phyloP scores from a whole-genome alignment of 2,329 filamentous ascomycete species.

The Trichophyton schoenleinii region DNA sequence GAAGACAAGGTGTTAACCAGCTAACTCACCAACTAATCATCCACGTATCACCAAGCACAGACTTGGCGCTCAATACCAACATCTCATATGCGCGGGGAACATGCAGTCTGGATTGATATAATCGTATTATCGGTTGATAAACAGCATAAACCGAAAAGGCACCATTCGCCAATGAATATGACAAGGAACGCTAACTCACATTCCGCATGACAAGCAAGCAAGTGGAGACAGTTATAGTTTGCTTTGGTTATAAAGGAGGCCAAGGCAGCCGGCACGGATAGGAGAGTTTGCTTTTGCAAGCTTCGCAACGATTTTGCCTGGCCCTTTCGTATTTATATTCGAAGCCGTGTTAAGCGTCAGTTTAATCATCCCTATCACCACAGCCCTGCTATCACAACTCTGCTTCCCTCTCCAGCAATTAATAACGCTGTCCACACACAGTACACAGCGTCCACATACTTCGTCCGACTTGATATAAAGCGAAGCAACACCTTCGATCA shows the following conservation, averaged over 20 bases:
- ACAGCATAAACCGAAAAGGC: not conserved
- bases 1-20: not conserved
- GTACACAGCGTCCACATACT: not conserved
- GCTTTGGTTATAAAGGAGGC: not conserved
- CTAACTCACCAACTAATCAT: not conserved
- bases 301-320: not conserved
- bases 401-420: not conserved
- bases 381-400: not conserved
- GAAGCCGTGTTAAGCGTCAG: slow-evolving; percentile 1
- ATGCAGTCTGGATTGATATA: not conserved
- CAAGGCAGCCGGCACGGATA: not conserved
- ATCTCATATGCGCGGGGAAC: not conserved
- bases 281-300: not conserved
- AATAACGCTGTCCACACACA: not conserved
- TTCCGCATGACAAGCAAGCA: not conserved
- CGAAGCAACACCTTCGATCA: not conserved
- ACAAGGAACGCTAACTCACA: not conserved
- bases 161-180: not conserved
- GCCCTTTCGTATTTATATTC: not conserved
- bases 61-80: not conserved
- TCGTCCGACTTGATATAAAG: not conserved
- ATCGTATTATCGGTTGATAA: not conserved
- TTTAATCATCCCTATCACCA: not conserved
- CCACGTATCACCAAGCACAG: not conserved
- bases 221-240: not conserved